Conservation (phyloP, 129 eudicot species). For the Cynara cardunculus region DNA sequence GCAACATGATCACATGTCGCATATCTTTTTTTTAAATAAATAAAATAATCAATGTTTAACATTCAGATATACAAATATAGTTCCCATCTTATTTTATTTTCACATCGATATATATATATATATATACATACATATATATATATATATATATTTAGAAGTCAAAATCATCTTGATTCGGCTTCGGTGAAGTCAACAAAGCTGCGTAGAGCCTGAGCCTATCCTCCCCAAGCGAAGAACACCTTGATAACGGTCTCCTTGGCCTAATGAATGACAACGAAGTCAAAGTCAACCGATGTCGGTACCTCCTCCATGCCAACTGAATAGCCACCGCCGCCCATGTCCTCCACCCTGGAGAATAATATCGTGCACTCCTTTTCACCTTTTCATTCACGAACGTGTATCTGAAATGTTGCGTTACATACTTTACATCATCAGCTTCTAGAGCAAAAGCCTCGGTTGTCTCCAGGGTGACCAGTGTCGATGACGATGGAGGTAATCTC, state of each 20-base stretch:
- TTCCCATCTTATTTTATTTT: neutral
- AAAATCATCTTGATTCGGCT: slow-evolving; percentile 95
- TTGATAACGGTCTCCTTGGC: slow-evolving; percentile 87
- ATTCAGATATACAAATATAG: neutral
- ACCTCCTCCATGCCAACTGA: slow-evolving; percentile 95
- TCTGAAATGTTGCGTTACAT: slow-evolving; percentile 92
- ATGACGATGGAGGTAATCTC: slow-evolving; percentile 87
- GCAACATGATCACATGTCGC: neutral
- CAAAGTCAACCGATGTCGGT: slow-evolving; percentile 75
- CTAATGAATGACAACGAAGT: slow-evolving; percentile 87
- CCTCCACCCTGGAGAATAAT: slow-evolving; percentile 98
- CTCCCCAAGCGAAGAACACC: slow-evolving; percentile 91
- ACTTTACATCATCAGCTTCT: slow-evolving; percentile 90
- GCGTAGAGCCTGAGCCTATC: slow-evolving; percentile 86
- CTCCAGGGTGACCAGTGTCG: slow-evolving; percentile 72
- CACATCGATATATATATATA: neutral
- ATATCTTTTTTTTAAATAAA: neutral
- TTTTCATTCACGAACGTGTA: slow-evolving; percentile 91
- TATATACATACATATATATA: neutral
- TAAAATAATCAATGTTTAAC: neutral
- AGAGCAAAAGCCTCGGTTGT: slow-evolving; percentile 95
- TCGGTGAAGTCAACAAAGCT: slow-evolving; percentile 87
- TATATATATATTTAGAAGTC: slow-evolving; percentile 46
- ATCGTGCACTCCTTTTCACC: slow-evolving; percentile 90
- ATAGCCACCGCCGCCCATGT: slow-evolving; percentile 99